Evolutionary conservation across 2,329 filamentous ascomycete species (phyloP).

Genomic region (Cladophialophora yegresii): DNA sequence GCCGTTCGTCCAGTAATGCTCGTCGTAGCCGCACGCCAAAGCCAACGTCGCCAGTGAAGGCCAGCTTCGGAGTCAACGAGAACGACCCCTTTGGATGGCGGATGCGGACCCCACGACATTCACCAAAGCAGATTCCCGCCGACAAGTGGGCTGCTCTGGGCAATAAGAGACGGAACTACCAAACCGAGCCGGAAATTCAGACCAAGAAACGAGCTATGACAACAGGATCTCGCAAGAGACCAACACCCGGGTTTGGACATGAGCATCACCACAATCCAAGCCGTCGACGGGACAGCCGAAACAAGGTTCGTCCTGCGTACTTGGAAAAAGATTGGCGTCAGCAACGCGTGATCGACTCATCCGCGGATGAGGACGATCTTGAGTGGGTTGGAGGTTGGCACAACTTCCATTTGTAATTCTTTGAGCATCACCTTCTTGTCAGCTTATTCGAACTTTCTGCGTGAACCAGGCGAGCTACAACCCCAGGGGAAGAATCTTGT

Average conservation of each 20-base stretch:
- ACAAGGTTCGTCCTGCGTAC: conserved; percentile 43
- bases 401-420: conserved; percentile 63
- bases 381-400: conserved; percentile 96
- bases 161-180: conserved; percentile 73
- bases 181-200: conserved; percentile 56
- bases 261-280: conserved; percentile 43
- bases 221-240: conserved; percentile 48
- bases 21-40: conserved; percentile 55
- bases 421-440: conserved; percentile 32
- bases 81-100: conserved; percentile 54
- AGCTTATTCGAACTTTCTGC: conserved; percentile 32
- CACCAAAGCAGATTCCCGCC: conserved; percentile 54
- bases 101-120: conserved; percentile 59
- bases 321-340: conserved; percentile 53
- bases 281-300: conserved; percentile 42
- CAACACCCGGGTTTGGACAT: conserved; percentile 43
- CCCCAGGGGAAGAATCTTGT: conserved; percentile 15
- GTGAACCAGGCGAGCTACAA: conserved; percentile 27
- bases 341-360: conserved; percentile 41
- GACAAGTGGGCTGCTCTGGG: conserved; percentile 93
- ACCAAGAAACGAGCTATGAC: conserved; percentile 49
- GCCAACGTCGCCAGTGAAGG: conserved; percentile 61
- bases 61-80: conserved; percentile 69
- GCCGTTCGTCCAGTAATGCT: conserved; percentile 55
- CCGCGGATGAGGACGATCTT: conserved; percentile 64